phyloP scores from a whole-genome alignment of 176 grass and related monocot species.

The Oryza meridionalis region DNA sequence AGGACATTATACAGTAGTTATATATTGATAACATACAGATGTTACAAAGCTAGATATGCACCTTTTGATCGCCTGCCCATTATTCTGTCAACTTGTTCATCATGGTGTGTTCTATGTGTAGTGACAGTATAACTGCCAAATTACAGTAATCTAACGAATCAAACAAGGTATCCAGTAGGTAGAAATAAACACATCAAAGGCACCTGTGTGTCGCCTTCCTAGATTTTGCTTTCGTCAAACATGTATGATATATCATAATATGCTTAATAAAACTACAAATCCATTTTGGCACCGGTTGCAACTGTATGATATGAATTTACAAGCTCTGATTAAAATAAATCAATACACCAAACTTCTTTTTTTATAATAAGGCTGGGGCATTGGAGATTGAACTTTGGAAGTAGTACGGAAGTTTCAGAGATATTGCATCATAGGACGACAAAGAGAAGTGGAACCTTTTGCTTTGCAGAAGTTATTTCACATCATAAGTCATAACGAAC shows the following conservation, averaged over 20 bases:
- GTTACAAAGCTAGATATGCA: not conserved
- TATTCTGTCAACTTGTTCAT: not conserved
- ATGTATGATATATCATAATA: not conserved
- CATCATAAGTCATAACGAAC: not conserved
- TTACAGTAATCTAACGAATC: not conserved
- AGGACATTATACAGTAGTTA: not conserved
- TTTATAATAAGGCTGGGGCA: not conserved
- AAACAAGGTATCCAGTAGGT: not conserved
- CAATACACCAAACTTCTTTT: not conserved
- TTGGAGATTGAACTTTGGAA: not conserved
- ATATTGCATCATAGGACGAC: slow-evolving; percentile 1
- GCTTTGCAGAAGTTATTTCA: not conserved
- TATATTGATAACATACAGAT: not conserved
- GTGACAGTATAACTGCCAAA: not conserved
- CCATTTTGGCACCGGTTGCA: not conserved
- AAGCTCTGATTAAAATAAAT: not conserved
- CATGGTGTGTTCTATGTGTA: not conserved
- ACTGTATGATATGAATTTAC: not conserved
- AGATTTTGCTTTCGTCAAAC: not conserved
- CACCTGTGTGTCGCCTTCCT: not conserved
- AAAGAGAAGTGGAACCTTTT: slow-evolving; percentile 21
- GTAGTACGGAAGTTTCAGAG: not conserved
- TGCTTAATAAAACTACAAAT: not conserved
- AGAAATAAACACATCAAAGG: not conserved
- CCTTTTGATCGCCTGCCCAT: not conserved